Evolutionary conservation across 345 rosid genomes (phyloP).

Genomic region (Adansonia digitata): DNA sequence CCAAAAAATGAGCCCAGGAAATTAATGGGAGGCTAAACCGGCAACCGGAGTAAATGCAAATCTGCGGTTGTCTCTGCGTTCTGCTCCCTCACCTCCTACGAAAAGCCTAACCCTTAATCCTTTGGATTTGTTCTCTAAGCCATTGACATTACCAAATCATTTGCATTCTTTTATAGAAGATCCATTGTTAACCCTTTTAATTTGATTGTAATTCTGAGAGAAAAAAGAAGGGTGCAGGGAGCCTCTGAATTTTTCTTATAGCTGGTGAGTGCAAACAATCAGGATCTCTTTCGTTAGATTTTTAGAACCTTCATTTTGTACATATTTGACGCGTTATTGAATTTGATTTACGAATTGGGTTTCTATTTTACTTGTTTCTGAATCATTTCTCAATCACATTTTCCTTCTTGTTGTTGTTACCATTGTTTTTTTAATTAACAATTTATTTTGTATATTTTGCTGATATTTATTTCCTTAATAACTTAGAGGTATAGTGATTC

Average conservation of each 20-base stretch:
- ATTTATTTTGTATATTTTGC: not conserved
- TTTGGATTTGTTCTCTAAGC: not conserved
- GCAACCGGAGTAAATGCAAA: constrained; percentile 8
- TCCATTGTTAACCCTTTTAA: constrained; percentile 6
- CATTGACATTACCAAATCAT: not conserved
- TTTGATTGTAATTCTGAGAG: not conserved
- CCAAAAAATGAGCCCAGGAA: constrained; percentile 2
- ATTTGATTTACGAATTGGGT: not conserved
- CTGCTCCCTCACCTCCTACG: constrained; percentile 1
- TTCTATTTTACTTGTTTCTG: not conserved
- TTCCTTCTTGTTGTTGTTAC: not conserved
- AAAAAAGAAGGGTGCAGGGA: not conserved
- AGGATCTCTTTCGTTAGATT: not conserved
- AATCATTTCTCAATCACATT: not conserved
- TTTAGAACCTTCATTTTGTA: not conserved
- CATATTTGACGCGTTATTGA: not conserved
- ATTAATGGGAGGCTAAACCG: constrained; percentile 5
- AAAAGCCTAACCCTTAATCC: not conserved
- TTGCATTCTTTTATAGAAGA: not conserved
- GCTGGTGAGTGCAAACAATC: not conserved
- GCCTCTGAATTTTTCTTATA: not conserved
- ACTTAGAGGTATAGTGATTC: not conserved
- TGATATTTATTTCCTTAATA: not conserved
- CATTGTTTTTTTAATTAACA: not conserved
- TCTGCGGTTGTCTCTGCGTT: constrained; percentile 2